phyloP scores from a whole-genome alignment of 2,329 filamentous ascomycete genomes.

The Ophiognomonia clavigignenti-juglandacearum region DNA sequence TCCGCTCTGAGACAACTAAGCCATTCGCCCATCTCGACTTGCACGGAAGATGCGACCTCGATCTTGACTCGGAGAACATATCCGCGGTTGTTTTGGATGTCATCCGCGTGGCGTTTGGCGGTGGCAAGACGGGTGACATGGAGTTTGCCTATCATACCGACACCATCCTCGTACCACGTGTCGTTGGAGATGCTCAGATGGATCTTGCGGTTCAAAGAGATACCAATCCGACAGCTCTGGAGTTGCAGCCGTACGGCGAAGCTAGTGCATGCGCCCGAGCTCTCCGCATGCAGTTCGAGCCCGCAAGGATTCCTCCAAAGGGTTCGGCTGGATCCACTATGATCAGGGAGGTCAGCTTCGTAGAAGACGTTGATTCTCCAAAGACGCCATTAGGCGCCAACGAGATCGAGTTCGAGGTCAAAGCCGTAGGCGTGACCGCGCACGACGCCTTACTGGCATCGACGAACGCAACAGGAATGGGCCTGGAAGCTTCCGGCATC shows the following conservation, averaged over 20 bases:
- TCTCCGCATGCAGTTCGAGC: not conserved
- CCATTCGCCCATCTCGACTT: slow-evolving; percentile 41
- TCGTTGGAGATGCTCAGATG: slow-evolving; percentile 35
- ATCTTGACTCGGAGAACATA: slow-evolving; percentile 21
- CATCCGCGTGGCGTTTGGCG: slow-evolving; percentile 31
- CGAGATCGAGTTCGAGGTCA: slow-evolving; percentile 29
- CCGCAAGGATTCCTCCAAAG: slow-evolving; percentile 11
- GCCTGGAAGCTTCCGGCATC: slow-evolving; percentile 36
- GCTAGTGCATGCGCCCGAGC: slow-evolving; percentile 12
- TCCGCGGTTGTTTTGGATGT: slow-evolving; percentile 25
- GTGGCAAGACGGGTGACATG: slow-evolving; percentile 26
- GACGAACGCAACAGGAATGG: slow-evolving; percentile 13
- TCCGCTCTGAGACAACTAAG: slow-evolving; percentile 42
- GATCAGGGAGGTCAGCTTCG: not conserved
- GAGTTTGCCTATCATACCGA: slow-evolving; percentile 37
- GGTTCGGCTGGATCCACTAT: slow-evolving; percentile 15
- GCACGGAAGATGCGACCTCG: slow-evolving; percentile 23
- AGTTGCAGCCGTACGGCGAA: slow-evolving; percentile 33
- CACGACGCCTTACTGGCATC: not conserved
- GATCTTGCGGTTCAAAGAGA: slow-evolving; percentile 38
- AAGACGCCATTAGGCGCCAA: slow-evolving; percentile 10
- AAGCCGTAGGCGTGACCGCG: slow-evolving; percentile 28
- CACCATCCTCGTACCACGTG: slow-evolving; percentile 33
- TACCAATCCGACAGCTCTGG: slow-evolving; percentile 32
- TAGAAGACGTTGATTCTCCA: not conserved